These are phyloP conservation scores for Fusarium scirpi DNA, from an alignment of 2,329 filamentous ascomycete species.

Conservation along the genomic window DNA sequence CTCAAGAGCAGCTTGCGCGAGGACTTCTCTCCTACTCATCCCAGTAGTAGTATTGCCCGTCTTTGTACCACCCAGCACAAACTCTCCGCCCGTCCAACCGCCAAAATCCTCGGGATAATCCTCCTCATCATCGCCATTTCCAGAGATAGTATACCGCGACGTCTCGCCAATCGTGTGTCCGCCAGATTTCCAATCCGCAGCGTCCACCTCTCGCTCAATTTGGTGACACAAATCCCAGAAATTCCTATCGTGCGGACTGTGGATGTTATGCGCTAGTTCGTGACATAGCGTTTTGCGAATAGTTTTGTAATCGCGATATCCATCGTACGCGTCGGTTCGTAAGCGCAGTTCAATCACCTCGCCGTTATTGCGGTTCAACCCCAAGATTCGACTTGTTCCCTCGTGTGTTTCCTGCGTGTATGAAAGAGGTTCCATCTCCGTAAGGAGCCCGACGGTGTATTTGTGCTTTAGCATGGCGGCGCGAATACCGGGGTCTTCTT, in stretches of 20 bases:
- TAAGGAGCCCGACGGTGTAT: conserved; percentile 86
- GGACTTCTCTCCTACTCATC: conserved; percentile 78
- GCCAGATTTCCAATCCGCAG: conserved; percentile 80
- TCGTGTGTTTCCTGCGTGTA: conserved; percentile 81
- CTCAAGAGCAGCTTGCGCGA: conserved; percentile 66
- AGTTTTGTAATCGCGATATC: conserved; percentile 91
- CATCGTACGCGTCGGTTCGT: conserved; percentile 93
- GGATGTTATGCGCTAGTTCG: conserved; percentile 93
- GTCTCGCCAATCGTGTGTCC: conserved; percentile 75
- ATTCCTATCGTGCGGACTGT: conserved; percentile 81
- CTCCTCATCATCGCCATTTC: conserved; percentile 64
- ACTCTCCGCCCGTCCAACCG: conserved; percentile 83
- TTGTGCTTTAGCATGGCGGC: conserved; percentile 85
- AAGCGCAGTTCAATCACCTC: conserved; percentile 91
- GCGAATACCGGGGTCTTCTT: conserved; percentile 86
- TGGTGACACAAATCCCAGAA: conserved; percentile 92
- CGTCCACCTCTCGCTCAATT: conserved; percentile 88
- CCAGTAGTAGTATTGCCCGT: conserved; percentile 57
- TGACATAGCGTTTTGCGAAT: conserved; percentile 94
- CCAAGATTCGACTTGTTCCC: conserved; percentile 79
- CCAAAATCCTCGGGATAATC: conserved; percentile 69
- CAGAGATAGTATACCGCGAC: conserved; percentile 68
- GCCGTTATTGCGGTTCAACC: conserved; percentile 87
- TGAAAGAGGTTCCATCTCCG: conserved; percentile 92
- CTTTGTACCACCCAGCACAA: conserved; percentile 72